phyloP scores from a whole-genome alignment of 331 rosid species.

The Pyracantha coccinea region DNA sequence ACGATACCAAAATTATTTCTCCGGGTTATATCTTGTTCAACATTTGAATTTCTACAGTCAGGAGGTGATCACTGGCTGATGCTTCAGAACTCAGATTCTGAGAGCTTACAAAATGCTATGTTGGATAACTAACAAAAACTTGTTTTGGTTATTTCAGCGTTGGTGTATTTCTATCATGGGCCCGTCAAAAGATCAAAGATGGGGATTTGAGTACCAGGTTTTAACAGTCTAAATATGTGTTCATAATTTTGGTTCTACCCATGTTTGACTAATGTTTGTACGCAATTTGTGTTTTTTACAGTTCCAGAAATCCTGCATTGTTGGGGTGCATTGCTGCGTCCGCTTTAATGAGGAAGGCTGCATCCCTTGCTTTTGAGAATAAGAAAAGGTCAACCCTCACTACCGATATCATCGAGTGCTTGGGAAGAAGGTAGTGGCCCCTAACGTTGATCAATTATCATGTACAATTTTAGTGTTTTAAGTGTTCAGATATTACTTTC shows the following conservation, averaged over 20 bases:
- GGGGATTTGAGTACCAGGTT: slow-evolving; percentile 42
- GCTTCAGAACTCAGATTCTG: neutral
- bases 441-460: neutral
- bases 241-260: neutral
- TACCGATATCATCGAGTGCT: slow-evolving; percentile 73
- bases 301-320: slow-evolving; percentile 56
- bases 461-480: neutral
- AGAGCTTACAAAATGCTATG: neutral
- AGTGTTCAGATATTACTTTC: neutral
- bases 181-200: slow-evolving; percentile 34
- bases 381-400: slow-evolving; percentile 93
- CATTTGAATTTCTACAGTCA: neutral
- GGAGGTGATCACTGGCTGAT: neutral
- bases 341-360: slow-evolving; percentile 73
- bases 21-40: too few species aligned
- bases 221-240: neutral
- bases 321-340: slow-evolving; percentile 85
- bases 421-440: slow-evolving; percentile 63
- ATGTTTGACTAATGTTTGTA: slow-evolving; percentile 7
- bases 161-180: slow-evolving; percentile 85
- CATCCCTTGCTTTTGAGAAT: slow-evolving; percentile 59
- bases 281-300: slow-evolving; percentile 15
- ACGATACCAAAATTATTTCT: neutral
- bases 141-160: slow-evolving; percentile 39
- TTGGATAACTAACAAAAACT: neutral